A percentile compares a stretch with the other conserved stretches of the same genome.
Evolutionary conservation across 371 early-diverging fungal genomes (phyloP).

Genomic region (Rhizopus delemar): DNA sequence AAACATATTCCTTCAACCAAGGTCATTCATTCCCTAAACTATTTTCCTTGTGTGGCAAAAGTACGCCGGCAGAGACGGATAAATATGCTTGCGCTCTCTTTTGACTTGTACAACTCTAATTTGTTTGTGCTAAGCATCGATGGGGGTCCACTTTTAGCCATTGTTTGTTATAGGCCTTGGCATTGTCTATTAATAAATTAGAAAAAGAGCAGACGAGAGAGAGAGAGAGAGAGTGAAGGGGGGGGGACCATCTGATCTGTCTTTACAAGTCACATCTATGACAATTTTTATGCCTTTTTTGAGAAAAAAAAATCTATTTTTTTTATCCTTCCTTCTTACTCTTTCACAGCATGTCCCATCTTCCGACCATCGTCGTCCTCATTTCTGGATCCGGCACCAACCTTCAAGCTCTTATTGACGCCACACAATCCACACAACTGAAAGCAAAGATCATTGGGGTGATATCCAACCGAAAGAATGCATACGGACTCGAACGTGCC

Average conservation of each 20-base stretch:
- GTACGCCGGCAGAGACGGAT: no score
- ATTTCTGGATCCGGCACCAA: constrained; percentile 96
- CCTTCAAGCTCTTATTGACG: constrained; percentile 95
- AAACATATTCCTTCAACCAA: no score
- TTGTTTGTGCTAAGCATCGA: no score
- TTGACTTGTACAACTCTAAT: no score
- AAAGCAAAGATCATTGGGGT: constrained; percentile 67
- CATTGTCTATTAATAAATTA: no score
- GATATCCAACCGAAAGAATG: constrained; percentile 77
- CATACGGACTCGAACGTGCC: constrained; percentile 87
- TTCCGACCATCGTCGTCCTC: constrained; percentile 79
- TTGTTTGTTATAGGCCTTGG: no score
- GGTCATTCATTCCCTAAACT: no score
- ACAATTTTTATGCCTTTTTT: not conserved
- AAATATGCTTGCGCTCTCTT: no score
- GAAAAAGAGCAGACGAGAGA: no score
- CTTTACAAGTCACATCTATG: constrained; percentile 25
- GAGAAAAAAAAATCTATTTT: constrained; percentile 5
- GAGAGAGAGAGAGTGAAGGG: no score
- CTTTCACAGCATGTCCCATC: constrained; percentile 7
- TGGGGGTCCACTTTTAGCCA: no score
- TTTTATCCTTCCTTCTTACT: constrained; percentile 1
- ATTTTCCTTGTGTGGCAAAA: no score
- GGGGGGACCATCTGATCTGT: constrained; percentile 2
- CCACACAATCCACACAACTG: constrained; percentile 54